Evolutionary conservation across 1,139 yeast species (phyloP).

Genomic region (Geotrichum histeridarum): DNA sequence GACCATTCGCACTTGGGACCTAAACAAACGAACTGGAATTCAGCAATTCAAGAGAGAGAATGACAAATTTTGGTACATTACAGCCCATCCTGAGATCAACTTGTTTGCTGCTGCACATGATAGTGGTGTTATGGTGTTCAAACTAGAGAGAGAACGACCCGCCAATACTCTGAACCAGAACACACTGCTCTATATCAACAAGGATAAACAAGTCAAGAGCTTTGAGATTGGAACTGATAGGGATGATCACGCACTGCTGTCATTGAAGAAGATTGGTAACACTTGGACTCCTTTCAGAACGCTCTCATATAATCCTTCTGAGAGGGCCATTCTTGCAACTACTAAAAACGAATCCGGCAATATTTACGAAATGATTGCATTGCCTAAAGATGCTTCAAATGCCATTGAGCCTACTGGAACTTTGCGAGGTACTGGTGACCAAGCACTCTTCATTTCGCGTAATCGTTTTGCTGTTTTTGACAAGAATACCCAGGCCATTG

Average conservation of each 20-base stretch:
- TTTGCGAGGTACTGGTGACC: slow-evolving; percentile 74
- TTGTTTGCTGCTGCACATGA: slow-evolving; percentile 96
- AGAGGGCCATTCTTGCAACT: slow-evolving; percentile 77
- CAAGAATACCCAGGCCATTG: slow-evolving; percentile 59
- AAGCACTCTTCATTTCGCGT: slow-evolving; percentile 87
- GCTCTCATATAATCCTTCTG: slow-evolving; percentile 87
- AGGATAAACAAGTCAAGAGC: slow-evolving; percentile 79
- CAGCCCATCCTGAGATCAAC: slow-evolving; percentile 84
- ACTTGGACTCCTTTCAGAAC: slow-evolving; percentile 83
- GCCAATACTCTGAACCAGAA: slow-evolving; percentile 71
- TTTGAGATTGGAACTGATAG: slow-evolving; percentile 57
- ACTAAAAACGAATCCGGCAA: slow-evolving; percentile 61
- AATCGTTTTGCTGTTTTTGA: slow-evolving; percentile 84
- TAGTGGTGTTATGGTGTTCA: slow-evolving; percentile 96
- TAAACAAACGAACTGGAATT: slow-evolving; percentile 87
- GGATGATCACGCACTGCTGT: slow-evolving; percentile 70
- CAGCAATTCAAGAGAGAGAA: slow-evolving; percentile 91
- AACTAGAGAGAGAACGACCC: slow-evolving; percentile 95
- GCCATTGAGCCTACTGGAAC: slow-evolving; percentile 84
- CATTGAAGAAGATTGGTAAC: slow-evolving; percentile 78
- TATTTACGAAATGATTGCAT: slow-evolving; percentile 65
- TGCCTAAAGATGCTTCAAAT: slow-evolving; percentile 87
- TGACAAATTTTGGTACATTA: slow-evolving; percentile 91
- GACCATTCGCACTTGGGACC: slow-evolving; percentile 96
- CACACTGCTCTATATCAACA: slow-evolving; percentile 67